phyloP scores from a whole-genome alignment of 2,329 filamentous ascomycete species.

The Arthrinium puccinioides region DNA sequence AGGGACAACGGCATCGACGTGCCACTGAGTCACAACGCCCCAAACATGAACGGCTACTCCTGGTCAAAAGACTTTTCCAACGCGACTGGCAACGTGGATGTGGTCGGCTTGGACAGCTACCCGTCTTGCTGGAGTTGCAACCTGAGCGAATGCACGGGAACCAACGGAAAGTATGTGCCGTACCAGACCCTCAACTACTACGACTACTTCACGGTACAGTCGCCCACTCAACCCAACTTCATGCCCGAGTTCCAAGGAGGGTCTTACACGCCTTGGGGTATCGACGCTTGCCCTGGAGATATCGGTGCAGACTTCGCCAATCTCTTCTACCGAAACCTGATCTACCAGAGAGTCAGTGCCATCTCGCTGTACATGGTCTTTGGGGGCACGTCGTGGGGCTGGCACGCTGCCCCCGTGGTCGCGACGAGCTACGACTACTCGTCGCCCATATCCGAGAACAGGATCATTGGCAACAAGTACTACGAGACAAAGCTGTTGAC shows the following conservation, averaged over 20 bases:
- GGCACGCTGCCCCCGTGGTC: slow-evolving; percentile 48
- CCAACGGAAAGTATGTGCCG: slow-evolving; percentile 50
- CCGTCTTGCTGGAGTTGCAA: slow-evolving; percentile 58
- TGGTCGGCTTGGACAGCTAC: slow-evolving; percentile 43
- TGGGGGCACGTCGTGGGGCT: slow-evolving; percentile 58
- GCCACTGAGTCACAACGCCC: slow-evolving; percentile 51
- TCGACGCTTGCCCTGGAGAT: slow-evolving; percentile 42
- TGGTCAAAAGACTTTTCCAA: slow-evolving; percentile 55
- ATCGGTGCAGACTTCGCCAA: slow-evolving; percentile 55
- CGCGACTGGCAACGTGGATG: slow-evolving; percentile 48
- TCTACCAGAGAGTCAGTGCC: slow-evolving; percentile 51
- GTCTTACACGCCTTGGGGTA: slow-evolving; percentile 55
- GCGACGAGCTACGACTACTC: slow-evolving; percentile 59
- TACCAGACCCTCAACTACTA: slow-evolving; percentile 16
- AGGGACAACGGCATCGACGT: slow-evolving; percentile 51
- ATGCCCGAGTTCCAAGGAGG: slow-evolving; percentile 55
- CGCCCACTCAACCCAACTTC: slow-evolving; percentile 40
- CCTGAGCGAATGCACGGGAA: slow-evolving; percentile 50
- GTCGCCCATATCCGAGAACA: slow-evolving; percentile 52
- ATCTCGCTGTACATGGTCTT: slow-evolving; percentile 59
- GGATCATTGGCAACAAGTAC: slow-evolving; percentile 51
- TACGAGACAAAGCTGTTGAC: slow-evolving; percentile 56
- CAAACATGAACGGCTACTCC: slow-evolving; percentile 47
- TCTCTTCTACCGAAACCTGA: slow-evolving; percentile 56
- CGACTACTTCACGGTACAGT: slow-evolving; percentile 22